Evolutionary conservation across 257 asterid genomes (phyloP).

Genomic region (Jacaranda mimosifolia): DNA sequence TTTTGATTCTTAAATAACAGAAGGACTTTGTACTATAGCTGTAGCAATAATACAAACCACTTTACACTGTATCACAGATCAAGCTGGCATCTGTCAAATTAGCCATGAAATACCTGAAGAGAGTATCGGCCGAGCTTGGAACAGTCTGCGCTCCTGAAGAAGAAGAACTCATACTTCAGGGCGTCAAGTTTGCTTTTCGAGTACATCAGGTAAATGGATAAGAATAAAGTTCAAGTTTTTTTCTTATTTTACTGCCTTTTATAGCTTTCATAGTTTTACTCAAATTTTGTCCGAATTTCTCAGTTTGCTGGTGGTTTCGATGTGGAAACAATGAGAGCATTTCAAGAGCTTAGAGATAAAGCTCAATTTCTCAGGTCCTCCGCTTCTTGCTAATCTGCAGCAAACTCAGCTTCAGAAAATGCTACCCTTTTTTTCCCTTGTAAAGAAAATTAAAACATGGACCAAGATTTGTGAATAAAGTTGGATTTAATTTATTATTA

Average conservation of each 20-base stretch:
- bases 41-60: too few relatives aligned
- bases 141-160: slow-evolving; percentile 82
- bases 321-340: slow-evolving; percentile 93
- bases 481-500: slow-evolving; percentile 27
- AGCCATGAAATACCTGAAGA: slow-evolving; percentile 98
- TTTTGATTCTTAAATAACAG: slow-evolving; percentile 38
- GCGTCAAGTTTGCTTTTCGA: slow-evolving; percentile 91
- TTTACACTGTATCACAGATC: slow-evolving; percentile 56
- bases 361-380: slow-evolving; percentile 60
- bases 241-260: not conserved
- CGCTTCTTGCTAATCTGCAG: slow-evolving; percentile 41
- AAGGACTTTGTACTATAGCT: not conserved
- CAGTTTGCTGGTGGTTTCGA: slow-evolving; percentile 99
- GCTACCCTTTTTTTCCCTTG: slow-evolving; percentile 28
- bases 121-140: slow-evolving; percentile 90
- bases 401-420: slow-evolving; percentile 61
- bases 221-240: not conserved
- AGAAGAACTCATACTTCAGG: slow-evolving; percentile 76
- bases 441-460: slow-evolving; percentile 34
- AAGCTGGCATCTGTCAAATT: slow-evolving; percentile 96
- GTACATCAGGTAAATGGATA: slow-evolving; percentile 81
- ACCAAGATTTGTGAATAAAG: slow-evolving; percentile 43
- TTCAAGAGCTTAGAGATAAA: slow-evolving; percentile 88
- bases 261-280: not conserved
- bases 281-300: not conserved